Base-by-base conservation (phyloP, 2,329 filamentous ascomycete genomes). In the Alternaria panax region DNA sequence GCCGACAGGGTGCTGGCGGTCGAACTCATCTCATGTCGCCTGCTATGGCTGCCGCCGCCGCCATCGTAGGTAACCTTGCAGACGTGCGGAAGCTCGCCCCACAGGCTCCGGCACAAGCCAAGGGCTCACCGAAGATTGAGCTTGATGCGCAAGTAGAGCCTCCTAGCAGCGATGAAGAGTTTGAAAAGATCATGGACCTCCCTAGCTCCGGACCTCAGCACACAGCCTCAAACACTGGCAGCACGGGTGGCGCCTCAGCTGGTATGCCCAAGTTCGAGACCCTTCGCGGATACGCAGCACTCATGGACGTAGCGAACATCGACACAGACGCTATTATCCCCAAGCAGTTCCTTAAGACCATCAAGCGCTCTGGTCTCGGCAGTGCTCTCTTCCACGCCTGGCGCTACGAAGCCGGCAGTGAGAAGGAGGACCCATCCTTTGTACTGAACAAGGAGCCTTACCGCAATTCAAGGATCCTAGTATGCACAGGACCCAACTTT, bases 261-360 rank as follows among this genome's bases (percentile, higher is more conserved):
- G 93, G 93, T 48, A 89, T 97, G 64, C 89, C 92, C 66, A 92
- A 92, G 75, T 98, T 98, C 81, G 88, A 87, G 24, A 86, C 88
- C 46, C 87, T 96, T 69, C 94, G 91, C 81, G 95, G 94, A 58
- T 90, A 94, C 66, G 92, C 93, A 1, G 95, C 93, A 11, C 92
- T 92, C 2, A 83, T 99, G 79, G 91, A 97, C 63, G 88, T 91
- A 71, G 85, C 90, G 67, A 99, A 99, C 78, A 89, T 97, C 70
- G 95, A 99, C 82, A 99, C 95, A n/a, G 95, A 99, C 74, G 94
- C 94, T 75, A 97, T 98, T 80, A 99, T 99, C 69, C 95, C 95
- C 66, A 99, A 99, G 82, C 95, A 99, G 79, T 99, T 98, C 83
- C 87, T 99, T 65, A 99, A 98, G 84, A 99, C 95, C 40, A 98